Base-by-base conservation (phyloP, 2,329 filamentous ascomycete genomes). In the Aspergillus sp. region DNA sequence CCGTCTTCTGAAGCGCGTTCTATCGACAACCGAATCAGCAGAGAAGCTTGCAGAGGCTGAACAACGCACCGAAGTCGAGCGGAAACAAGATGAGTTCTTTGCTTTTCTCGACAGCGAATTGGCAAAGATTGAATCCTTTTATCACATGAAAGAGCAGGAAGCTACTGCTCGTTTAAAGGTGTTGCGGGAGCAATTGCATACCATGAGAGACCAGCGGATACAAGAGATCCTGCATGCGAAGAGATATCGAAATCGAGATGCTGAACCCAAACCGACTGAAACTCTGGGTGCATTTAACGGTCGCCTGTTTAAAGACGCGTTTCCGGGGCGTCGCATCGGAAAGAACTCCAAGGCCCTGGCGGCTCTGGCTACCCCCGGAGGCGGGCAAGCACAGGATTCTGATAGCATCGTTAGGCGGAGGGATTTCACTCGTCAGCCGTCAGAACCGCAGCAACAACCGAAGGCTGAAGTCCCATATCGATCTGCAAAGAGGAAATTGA, bases 111-210 rank as follows among this genome's bases (percentile, higher is more conserved):
- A 97, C 66, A 79, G 79, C 9, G 90, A 99, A 75, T 79, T 99
- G 14, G 82, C 87, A n/a, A 99, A 98, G 76, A 91, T 99, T 11
- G 93, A 99, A 70, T 77, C 80, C 0, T 99, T 99, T 69, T 98
- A 98, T 78, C 87, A 85, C 65, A 78, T 85, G 64, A 97, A 97
- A 70, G 95, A 99, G 70, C 84, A 90, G 27, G 91, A 97, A 70
- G 91, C 93, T 0, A 89, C 86, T 0, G 79, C 87, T 55, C 85
- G 93, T 2, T 78, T 97, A 23, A 77, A 80, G 0, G 73, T 89
- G 4, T 80, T 99, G 47, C 85, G 90, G 43, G 86, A 92, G 52
- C 95, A 99, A 72, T 81, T 99, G 33, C 93, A 96, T 70, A 90
- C 96, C 66, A 96, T 98, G 91, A 85, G 92, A 45, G 91, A 96